Evolutionary conservation across 331 rosid genomes (phyloP), one percentile per base, ranked within the genome.

Genomic region (Rhamnella rubrinervis): DNA sequence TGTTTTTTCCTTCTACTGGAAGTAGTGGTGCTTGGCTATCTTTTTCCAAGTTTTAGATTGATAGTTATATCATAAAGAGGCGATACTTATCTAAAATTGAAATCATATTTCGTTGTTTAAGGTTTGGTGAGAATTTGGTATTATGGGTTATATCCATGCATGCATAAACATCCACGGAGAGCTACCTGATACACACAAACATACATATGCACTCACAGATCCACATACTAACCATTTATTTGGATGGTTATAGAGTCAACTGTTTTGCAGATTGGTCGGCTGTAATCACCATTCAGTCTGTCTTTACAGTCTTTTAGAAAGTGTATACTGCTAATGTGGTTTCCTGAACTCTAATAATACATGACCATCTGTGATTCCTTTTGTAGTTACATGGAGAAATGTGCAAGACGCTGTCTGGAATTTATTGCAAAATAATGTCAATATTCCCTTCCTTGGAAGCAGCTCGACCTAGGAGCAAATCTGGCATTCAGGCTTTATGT

Each of bases 401-500:
- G 96, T 93, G 96, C 92, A 90, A 86, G 89, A 49, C 69, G 50
- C 95, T 93, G 53, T 84, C 98, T 77, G 75, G 83, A 57, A 81
- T 86, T 75, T 86, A 90, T 83, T 86, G 90, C 81, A 87, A 80
- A 81, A 79, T 93, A 64, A 73, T 81, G 80, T 84, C 87, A 20
- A 61, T 93, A 40, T 93, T 93, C 78, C 98, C 98, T 47, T 85
- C 97, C 16, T 74, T 93, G 80, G 98, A 93, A 85, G 97, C 89
- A 25, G 90, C 97, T 51, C 90, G 89, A 63, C 98, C 98, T 21
- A 70, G 98, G 84, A 93, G 98, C 82, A 93, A 88, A 82, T 85
- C 98, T 35, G 98, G 98, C 52, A 90, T 93, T 72, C 96, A 85
- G 87, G 97, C 97, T 63, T 86, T 93, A 67, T 90, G 98, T 79